Evolutionary conservation across 148 eudicot genomes (phyloP), one percentile per base, ranked within the genome.

Genomic region (Chenopodium berlandieri): DNA sequence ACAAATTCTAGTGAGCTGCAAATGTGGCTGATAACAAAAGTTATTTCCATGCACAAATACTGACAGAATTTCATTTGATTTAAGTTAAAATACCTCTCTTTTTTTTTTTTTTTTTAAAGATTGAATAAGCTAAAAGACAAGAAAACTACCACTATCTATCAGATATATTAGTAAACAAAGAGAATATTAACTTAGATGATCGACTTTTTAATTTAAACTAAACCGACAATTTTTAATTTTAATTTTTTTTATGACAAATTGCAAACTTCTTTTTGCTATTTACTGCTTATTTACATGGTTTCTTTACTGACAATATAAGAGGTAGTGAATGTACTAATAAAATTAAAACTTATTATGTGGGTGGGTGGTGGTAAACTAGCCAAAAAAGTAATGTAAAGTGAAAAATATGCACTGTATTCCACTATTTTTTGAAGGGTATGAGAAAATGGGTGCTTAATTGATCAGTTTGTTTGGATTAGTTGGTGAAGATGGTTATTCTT

Each of bases 311-410:
- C 71, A 64, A 40, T 30, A 32, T 12, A 32, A 75, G 20, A 74
- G 32, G 46, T 70, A 40, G 44, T 40, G 20, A 70, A 44, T 73
- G 76, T 73, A 48, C 34, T 48, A 0, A 1, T 56, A 13, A 54
- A 60, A n/a, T 10, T 44, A 12, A 7, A 4, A 10, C 44, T 40
- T 40, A 40, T 40, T 40, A 40, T 40, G 30, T 37, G 32, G 48
- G 79, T 37, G 30, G 56, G 27, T 44, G n/a, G 84, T 82, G 80
- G 76, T 82, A 76, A 76, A 40, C 80, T 82, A 82, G 84, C 84
- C 75, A 76, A 71, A 80, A 77, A 69, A 31, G 46, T 46, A 82
- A 30, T 60, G 76, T 40, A 76, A 37, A 82, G 75, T 68, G 56
- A 56, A 13, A 67, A 67, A 23, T 44, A 76, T 75, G 76, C 44